Percentiles rank a stretch among this genome's conserved stretches.
Conservation (phyloP, 179 eudicot genomes). For the Beta corolliflora region DNA sequence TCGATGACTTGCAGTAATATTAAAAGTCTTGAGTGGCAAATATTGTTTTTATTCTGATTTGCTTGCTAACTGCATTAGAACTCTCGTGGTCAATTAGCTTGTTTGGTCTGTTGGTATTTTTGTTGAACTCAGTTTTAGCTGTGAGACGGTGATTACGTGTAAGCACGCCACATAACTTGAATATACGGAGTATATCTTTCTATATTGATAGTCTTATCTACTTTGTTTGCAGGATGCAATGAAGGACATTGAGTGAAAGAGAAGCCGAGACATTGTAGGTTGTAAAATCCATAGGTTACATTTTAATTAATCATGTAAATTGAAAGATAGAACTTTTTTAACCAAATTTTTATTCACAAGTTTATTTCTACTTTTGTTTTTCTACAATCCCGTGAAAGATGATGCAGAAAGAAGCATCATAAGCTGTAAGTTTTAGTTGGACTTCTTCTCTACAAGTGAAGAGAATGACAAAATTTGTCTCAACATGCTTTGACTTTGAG, state of each 20-base stretch:
- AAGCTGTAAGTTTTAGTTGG: conserved; percentile 8
- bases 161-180: not conserved
- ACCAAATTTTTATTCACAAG: not conserved
- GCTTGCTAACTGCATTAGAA: not conserved
- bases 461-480: conserved; percentile 5
- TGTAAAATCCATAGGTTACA: conserved; percentile 26
- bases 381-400: not conserved
- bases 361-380: not conserved
- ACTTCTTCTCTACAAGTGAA: not conserved
- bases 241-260: conserved; percentile 60
- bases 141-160: not conserved
- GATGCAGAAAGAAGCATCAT: not conserved
- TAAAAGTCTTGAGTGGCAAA: not conserved
- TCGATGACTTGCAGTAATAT: too few species aligned
- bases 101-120: not conserved
- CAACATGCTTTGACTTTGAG: not conserved
- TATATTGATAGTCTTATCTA: not conserved
- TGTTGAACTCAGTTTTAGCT: not conserved
- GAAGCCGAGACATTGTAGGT: conserved; percentile 13
- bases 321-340: conserved; percentile 10
- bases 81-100: not conserved
- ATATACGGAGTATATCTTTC: not conserved
- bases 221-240: conserved; percentile 65
- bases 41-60: not conserved
- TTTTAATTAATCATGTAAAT: conserved; percentile 32